Evolutionary conservation across 371 early-diverging fungal species (phyloP).

Genomic region (Coemansia sp.): DNA sequence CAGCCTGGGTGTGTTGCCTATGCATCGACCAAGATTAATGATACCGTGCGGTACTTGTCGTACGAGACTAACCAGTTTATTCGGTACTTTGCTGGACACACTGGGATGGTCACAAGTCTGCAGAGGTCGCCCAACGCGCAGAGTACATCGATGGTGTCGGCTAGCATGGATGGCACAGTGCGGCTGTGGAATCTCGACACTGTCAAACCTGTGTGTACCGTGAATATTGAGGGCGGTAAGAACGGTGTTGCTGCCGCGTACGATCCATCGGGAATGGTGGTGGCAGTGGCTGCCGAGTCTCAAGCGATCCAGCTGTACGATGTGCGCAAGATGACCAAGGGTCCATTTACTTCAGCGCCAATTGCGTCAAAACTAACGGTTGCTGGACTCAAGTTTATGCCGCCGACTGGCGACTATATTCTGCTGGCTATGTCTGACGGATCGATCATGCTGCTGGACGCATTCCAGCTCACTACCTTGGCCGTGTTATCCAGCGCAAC

Average conservation of each 20-base stretch:
- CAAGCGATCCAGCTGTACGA: slow-evolving; percentile 68
- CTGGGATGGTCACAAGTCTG: slow-evolving; percentile 48
- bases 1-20: slow-evolving; percentile 71
- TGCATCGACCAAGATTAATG: slow-evolving; percentile 90
- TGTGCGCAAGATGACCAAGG: slow-evolving; percentile 60
- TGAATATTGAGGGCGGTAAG: slow-evolving; percentile 26
- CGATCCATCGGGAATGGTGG: slow-evolving; percentile 78
- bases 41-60: slow-evolving; percentile 87
- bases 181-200: slow-evolving; percentile 38
- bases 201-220: neutral
- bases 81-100: slow-evolving; percentile 88
- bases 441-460: slow-evolving; percentile 68
- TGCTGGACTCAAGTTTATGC: slow-evolving; percentile 26
- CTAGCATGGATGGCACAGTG: slow-evolving; percentile 51
- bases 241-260: slow-evolving; percentile 61
- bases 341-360: slow-evolving; percentile 28
- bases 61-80: slow-evolving; percentile 89
- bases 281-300: slow-evolving; percentile 66
- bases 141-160: slow-evolving; percentile 33
- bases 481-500: slow-evolving; percentile 45
- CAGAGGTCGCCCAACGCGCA: slow-evolving; percentile 15
- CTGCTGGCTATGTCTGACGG: slow-evolving; percentile 69
- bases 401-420: slow-evolving; percentile 51
- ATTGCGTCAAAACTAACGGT: slow-evolving; percentile 1
- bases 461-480: slow-evolving; percentile 52